Evolutionary conservation across 352 stramenopile species (phyloP).

Genomic region (Blastocystis sp.): DNA sequence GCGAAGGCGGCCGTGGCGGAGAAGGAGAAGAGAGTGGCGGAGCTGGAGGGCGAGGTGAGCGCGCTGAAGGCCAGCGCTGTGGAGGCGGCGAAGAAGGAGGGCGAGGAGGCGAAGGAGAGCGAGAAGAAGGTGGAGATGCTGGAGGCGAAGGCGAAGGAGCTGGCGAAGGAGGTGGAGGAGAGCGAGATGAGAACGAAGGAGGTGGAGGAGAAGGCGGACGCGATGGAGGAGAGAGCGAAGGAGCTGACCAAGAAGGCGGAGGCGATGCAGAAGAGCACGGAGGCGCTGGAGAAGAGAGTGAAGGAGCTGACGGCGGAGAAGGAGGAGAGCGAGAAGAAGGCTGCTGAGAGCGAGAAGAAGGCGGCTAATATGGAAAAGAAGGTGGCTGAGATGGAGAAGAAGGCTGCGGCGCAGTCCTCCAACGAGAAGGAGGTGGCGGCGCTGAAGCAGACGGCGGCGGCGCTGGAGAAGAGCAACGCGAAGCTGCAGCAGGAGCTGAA

Average conservation of each 20-base stretch:
- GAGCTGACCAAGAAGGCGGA: slow-evolving; percentile 65
- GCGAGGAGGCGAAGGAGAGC: slow-evolving; percentile 68
- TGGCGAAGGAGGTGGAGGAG: slow-evolving; percentile 66
- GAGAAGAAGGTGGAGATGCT: neutral
- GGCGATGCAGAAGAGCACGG: slow-evolving; percentile 64
- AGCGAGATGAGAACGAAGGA: slow-evolving; percentile 62
- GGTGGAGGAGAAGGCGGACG: slow-evolving; percentile 47
- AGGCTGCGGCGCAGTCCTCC: slow-evolving; percentile 43
- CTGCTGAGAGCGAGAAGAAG: slow-evolving; percentile 65
- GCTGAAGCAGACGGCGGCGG: slow-evolving; percentile 57
- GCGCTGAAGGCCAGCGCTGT: slow-evolving; percentile 66
- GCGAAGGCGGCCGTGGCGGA: neutral
- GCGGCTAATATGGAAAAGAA: slow-evolving; percentile 31
- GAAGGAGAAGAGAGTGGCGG: neutral
- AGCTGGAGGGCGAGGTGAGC: slow-evolving; percentile 62
- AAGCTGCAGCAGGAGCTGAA: slow-evolving; percentile 14
- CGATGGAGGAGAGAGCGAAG: slow-evolving; percentile 69
- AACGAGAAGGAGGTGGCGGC: slow-evolving; percentile 16
- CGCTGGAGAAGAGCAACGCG: slow-evolving; percentile 19
- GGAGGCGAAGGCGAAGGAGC: slow-evolving; percentile 61
- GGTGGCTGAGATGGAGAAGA: slow-evolving; percentile 67
- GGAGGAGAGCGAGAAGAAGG: slow-evolving; percentile 26
- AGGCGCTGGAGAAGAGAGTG: slow-evolving; percentile 68
- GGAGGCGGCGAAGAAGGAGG: slow-evolving; percentile 43
- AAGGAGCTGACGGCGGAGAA: slow-evolving; percentile 47